Evolutionary conservation across 2,329 filamentous ascomycete genomes (phyloP).

Genomic region (Onygenales sp.): DNA sequence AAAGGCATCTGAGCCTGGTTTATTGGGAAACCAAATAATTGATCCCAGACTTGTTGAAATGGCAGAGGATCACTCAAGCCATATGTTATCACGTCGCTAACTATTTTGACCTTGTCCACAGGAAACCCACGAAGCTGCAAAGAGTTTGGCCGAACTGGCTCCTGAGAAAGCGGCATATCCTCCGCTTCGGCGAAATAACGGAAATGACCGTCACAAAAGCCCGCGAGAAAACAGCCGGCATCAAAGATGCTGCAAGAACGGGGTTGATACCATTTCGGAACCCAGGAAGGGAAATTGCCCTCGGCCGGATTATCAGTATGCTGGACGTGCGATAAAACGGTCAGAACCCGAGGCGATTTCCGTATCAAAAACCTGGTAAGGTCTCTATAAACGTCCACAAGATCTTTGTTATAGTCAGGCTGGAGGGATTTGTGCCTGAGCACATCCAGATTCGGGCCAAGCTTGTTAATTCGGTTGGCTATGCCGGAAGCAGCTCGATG

Average conservation of each 20-base stretch:
- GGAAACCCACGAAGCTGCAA: conserved; percentile 1
- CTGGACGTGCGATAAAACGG: conserved; percentile 3
- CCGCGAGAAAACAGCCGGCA: conserved; percentile 2
- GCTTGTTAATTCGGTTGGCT: not conserved
- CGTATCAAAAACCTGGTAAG: conserved; percentile 1
- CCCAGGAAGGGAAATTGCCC: conserved; percentile 3
- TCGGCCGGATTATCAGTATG: conserved; percentile 4
- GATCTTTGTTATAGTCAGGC: not conserved
- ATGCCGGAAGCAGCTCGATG: not conserved
- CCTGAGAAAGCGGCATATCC: not conserved
- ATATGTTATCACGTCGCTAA: conserved; percentile 1
- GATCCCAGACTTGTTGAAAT: conserved; percentile 1
- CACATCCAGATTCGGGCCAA: conserved; percentile 1
- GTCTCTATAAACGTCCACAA: conserved; percentile 2
- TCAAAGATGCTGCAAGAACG: conserved; percentile 1
- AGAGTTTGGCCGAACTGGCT: not conserved
- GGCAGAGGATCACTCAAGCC: not conserved
- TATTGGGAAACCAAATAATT: conserved; percentile 1
- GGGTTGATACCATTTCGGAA: conserved; percentile 7
- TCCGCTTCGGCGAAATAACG: conserved; percentile 1
- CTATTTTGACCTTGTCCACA: conserved; percentile 1
- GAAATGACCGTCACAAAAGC: not conserved
- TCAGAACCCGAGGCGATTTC: not conserved
- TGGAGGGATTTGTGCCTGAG: not conserved
- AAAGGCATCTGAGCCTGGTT: conserved; percentile 1